phyloP scores from a whole-genome alignment of 495 filamentous ascomycete species.

The Penicillium bovifimosum region DNA sequence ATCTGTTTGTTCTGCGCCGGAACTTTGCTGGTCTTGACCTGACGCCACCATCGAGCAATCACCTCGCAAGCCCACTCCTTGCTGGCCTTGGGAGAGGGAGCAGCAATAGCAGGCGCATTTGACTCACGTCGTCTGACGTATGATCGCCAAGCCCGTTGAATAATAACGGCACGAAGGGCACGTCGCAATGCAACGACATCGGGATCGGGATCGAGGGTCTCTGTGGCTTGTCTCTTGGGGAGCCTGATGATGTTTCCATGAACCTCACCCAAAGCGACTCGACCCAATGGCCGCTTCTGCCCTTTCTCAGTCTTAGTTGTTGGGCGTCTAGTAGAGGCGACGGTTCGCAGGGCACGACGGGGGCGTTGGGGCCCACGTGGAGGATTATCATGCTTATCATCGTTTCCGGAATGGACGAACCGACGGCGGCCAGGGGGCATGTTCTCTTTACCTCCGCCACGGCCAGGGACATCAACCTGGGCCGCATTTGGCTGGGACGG shows the following conservation, averaged over 20 bases:
- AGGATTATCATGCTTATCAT: neutral
- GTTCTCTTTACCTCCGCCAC: conserved; percentile 46
- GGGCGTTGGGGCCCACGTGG: neutral
- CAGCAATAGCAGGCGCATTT: neutral
- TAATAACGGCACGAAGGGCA: neutral
- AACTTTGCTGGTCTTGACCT: neutral
- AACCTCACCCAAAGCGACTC: conserved; percentile 8
- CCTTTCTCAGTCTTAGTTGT: neutral
- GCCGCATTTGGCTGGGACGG: conserved; percentile 27
- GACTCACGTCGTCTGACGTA: neutral
- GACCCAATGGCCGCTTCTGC: neutral
- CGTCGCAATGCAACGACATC: neutral
- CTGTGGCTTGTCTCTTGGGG: neutral
- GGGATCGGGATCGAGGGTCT: neutral
- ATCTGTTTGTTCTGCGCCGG: neutral
- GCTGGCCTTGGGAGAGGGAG: neutral
- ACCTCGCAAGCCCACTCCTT: neutral
- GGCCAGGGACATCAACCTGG: conserved; percentile 33
- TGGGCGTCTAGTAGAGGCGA: neutral
- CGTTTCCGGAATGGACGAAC: conserved; percentile 13
- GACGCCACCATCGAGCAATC: conserved; percentile 3
- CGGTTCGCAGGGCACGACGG: neutral
- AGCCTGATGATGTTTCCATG: conserved; percentile 4
- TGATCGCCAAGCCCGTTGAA: conserved; percentile 1
- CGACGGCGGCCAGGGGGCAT: conserved; percentile 39